Base-by-base conservation (phyloP, 257 asterid species). In the Coffea canephora region DNA sequence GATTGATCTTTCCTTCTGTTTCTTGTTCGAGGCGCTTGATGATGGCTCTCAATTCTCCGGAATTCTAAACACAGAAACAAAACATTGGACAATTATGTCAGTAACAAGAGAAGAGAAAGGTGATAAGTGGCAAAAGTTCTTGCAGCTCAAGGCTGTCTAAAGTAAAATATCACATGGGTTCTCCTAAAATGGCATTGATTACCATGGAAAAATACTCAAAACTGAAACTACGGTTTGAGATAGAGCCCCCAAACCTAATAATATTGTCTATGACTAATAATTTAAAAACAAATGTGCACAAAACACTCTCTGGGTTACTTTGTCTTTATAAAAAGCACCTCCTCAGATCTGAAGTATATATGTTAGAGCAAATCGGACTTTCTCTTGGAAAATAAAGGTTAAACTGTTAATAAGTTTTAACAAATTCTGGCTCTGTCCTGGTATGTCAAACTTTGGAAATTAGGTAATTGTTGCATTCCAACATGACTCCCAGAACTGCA, bases 11-110 rank as follows among this genome's bases (percentile, higher is more conserved):
- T 61, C 36, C 45, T 45, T 81, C 73, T 57, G 71, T 50, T 68
- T 76, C 77, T 62, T 76, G 69, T 62, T 81, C 81, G 67, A 76
- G 77, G n/a, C 45, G 73, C 23, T 71, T 76, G 39, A 31, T 55
- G 76, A 46, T 81, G 62, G 77, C 77, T 48, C 66, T 77, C 27
- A 41, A 69, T 12, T 70, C 74, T 36, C 78, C 80, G 34, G 66
- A 11, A 46, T 61, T n/a, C 84, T 81, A 76, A 76, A 69, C 46
- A 36, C 5, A 19, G 11, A 72, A 43, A 50, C 46, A 45, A 46
- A 18, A 5, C 43, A 39, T 1, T 39, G 43, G 52, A 62, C 36
- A 21, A 70, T n/a, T 6, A 49, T 21, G 50, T 55, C 18, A 55
- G 52, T 36, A 39, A 2, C 13, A 15, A 18, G 65, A 25, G 6